Evolutionary conservation across 148 eudicot genomes (phyloP).

Genomic region (Cornus florida): DNA sequence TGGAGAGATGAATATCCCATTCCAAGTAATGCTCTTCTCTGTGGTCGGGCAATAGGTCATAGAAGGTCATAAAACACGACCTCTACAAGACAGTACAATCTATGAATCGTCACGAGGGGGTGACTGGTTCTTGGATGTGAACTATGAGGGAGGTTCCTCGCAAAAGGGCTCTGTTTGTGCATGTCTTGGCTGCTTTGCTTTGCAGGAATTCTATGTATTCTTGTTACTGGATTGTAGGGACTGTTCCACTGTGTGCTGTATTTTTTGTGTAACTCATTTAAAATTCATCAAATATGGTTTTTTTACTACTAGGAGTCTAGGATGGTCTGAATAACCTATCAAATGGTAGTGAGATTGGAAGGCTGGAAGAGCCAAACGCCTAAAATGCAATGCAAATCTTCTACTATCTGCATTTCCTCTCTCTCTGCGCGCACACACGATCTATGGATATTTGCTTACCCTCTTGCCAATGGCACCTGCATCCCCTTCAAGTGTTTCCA

Average conservation of each 20-base stretch:
- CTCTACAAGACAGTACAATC: not conserved
- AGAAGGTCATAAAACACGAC: conserved; percentile 25
- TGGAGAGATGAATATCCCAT: conserved; percentile 64
- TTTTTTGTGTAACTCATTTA: not conserved
- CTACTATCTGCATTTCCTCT: no score
- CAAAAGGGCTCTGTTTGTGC: not conserved
- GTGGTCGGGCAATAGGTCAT: conserved; percentile 54
- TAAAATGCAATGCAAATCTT: no score
- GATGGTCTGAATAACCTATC: no score
- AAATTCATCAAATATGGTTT: not conserved
- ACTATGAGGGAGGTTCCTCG: not conserved
- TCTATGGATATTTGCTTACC: no score
- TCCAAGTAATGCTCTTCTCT: conserved; percentile 57
- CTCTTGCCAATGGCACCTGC: no score
- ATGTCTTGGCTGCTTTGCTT: not conserved
- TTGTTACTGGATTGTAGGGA: not conserved
- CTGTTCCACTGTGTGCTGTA: not conserved
- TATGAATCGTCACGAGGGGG: conserved; percentile 21
- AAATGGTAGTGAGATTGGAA: no score
- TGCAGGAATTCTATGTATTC: not conserved
- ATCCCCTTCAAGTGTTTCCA: no score
- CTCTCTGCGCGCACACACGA: no score
- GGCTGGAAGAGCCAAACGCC: no score
- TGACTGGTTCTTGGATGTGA: conserved; percentile 11
- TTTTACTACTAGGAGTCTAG: no score